Percentiles rank a stretch among this genome's conserved stretches.
These are phyloP conservation scores for Corylus heterophylla DNA, from an alignment of 306 rosid species.

Conservation along the genomic window DNA sequence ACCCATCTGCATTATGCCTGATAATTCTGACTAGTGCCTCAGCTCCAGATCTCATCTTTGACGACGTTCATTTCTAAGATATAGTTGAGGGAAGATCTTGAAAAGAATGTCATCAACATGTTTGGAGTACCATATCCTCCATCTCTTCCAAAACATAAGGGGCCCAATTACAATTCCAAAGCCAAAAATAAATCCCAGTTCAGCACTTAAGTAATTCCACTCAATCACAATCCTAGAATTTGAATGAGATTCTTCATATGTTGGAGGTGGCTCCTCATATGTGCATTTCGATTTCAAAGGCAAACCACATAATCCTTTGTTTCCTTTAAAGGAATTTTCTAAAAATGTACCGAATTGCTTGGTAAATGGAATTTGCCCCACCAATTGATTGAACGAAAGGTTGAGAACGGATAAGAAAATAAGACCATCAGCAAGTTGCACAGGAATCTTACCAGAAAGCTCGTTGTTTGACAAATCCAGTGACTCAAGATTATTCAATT, in stretches of 20 bases:
- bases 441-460: conserved; percentile 6
- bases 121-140: not conserved
- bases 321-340: conserved; percentile 9
- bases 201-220: conserved; percentile 6
- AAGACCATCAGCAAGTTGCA: not conserved
- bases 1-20: too few relatives aligned
- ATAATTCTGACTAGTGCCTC: conserved; percentile 13
- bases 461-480: conserved; percentile 26
- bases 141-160: not conserved
- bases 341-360: conserved; percentile 21
- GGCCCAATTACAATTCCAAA: not conserved
- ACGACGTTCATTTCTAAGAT: not conserved
- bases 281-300: not conserved
- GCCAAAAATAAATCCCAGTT: conserved; percentile 4
- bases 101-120: not conserved
- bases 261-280: not conserved
- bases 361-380: not conserved
- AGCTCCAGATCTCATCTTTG: too few relatives aligned
- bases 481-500: conserved; percentile 9
- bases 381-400: conserved; percentile 33
- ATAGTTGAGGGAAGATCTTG: not conserved
- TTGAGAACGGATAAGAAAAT: conserved; percentile 32
- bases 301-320: conserved; percentile 8
- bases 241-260: not conserved
- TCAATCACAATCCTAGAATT: not conserved